Percentiles rank a stretch among this genome's conserved stretches.
Conservation (phyloP, 768 basidiomycete species). For the Leccinum broughii region DNA sequence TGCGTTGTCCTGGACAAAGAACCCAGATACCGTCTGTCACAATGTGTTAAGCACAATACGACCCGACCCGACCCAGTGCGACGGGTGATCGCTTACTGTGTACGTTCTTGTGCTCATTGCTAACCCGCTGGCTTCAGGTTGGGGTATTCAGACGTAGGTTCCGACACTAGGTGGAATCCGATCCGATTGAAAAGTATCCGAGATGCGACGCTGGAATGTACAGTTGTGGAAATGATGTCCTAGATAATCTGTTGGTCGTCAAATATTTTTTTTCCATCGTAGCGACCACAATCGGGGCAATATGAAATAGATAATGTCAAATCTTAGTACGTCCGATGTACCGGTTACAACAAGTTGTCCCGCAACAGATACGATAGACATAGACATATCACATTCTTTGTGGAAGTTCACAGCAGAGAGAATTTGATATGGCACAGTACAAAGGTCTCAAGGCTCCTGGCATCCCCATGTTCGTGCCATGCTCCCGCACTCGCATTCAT, state of each 20-base stretch:
- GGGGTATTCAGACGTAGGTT: neutral
- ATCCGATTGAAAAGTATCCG: neutral
- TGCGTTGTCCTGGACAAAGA: constrained; percentile 24
- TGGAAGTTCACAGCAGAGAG: neutral
- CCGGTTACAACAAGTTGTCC: neutral
- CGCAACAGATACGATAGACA: neutral
- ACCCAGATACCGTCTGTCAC: constrained; percentile 18
- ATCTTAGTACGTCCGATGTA: neutral
- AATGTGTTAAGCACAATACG: too few relatives aligned
- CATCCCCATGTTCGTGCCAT: neutral
- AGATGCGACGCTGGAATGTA: neutral
- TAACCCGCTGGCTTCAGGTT: neutral
- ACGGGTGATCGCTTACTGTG: constrained; percentile 10
- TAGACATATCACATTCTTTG: neutral
- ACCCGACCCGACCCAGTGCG: neutral
- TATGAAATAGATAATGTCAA: neutral
- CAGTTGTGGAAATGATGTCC: neutral
- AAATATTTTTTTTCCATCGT: neutral
- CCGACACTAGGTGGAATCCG: neutral
- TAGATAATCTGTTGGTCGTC: neutral
- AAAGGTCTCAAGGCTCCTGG: neutral
- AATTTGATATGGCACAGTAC: neutral
- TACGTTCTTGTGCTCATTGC: constrained; percentile 15
- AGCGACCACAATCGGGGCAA: neutral
- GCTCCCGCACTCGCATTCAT: constrained; percentile 3